These are phyloP conservation scores for Pholiota molesta DNA, from an alignment of 768 basidiomycete genomes.

Conservation along the genomic window DNA sequence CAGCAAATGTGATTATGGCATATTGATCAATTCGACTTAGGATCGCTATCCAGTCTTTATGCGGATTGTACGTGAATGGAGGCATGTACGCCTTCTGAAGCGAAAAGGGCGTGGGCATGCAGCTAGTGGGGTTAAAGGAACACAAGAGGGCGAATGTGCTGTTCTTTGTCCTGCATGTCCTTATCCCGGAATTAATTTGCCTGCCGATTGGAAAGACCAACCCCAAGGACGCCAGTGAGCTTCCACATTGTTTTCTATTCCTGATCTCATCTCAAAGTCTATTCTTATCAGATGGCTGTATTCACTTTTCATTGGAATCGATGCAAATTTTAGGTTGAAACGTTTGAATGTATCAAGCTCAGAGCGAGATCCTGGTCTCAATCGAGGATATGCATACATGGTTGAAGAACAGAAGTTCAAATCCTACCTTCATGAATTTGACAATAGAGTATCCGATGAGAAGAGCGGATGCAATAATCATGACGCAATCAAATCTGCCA, in stretches of 20 bases:
- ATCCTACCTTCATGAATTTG: constrained; percentile 18
- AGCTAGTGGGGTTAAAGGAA: constrained; percentile 9
- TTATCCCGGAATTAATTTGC: constrained; percentile 23
- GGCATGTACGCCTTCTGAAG: constrained; percentile 24
- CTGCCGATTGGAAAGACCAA: constrained; percentile 14
- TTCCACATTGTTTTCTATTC: not conserved
- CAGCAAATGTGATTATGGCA: not conserved
- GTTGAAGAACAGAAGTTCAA: constrained; percentile 25
- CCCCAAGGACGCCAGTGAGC: constrained; percentile 15
- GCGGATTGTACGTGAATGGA: constrained; percentile 22
- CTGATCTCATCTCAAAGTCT: not conserved
- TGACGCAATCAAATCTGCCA: constrained; percentile 19
- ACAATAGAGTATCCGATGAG: constrained; percentile 20
- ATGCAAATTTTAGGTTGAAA: constrained; percentile 36
- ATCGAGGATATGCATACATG: constrained; percentile 29
- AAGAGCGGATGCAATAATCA: constrained; percentile 20
- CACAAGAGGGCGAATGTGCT: constrained; percentile 21
- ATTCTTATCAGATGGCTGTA: constrained; percentile 30
- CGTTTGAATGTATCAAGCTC: constrained; percentile 26
- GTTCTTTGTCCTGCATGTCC: constrained; percentile 28
- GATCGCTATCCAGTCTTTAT: constrained; percentile 21
- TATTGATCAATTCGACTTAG: constrained; percentile 8
- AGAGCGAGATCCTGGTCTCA: constrained; percentile 29
- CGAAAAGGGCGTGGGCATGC: constrained; percentile 19
- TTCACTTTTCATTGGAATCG: constrained; percentile 30